Percentiles rank a stretch among this genome's conserved stretches.
These are phyloP conservation scores for Pseudoneurospora amorphoporcata DNA, from an alignment of 495 filamentous ascomycete genomes.

Conservation along the genomic window DNA sequence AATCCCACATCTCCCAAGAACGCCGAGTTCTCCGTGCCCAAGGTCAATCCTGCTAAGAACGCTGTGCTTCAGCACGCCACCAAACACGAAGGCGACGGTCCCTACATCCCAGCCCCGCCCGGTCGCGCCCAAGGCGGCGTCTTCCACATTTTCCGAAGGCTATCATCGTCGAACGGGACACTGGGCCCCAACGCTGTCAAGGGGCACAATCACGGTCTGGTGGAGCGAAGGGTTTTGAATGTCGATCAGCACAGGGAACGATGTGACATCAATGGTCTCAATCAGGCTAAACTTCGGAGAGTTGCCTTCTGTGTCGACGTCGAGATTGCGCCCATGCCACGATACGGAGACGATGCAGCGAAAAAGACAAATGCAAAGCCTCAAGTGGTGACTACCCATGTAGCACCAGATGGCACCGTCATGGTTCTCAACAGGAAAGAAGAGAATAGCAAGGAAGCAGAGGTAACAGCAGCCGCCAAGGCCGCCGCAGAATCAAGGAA, in stretches of 20 bases:
- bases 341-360: slow-evolving; percentile 35
- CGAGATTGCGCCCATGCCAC: slow-evolving; percentile 67
- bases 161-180: slow-evolving; percentile 58
- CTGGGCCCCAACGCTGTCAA: slow-evolving; percentile 23
- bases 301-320: slow-evolving; percentile 97
- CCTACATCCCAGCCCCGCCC: slow-evolving; percentile 59
- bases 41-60: slow-evolving; percentile 39
- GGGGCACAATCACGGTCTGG: slow-evolving; percentile 45
- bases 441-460: slow-evolving; percentile 19
- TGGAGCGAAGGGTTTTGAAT: slow-evolving; percentile 75
- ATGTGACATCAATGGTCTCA: slow-evolving; percentile 67
- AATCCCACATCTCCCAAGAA: slow-evolving; percentile 36
- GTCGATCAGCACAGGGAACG: slow-evolving; percentile 69
- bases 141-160: slow-evolving; percentile 66
- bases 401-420: slow-evolving; percentile 30
- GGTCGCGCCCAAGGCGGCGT: slow-evolving; percentile 59
- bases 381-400: slow-evolving; percentile 45
- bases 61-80: slow-evolving; percentile 42
- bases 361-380: slow-evolving; percentile 31
- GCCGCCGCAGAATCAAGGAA: slow-evolving; percentile 38
- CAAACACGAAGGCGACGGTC: slow-evolving; percentile 41
- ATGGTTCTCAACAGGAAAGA: slow-evolving; percentile 34
- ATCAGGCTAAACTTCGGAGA: slow-evolving; percentile 67
- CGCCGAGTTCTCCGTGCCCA: slow-evolving; percentile 48
- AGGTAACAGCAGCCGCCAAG: slow-evolving; percentile 11